phyloP scores from a whole-genome alignment of 352 stramenopile species.

The Phytophthora constricta region DNA sequence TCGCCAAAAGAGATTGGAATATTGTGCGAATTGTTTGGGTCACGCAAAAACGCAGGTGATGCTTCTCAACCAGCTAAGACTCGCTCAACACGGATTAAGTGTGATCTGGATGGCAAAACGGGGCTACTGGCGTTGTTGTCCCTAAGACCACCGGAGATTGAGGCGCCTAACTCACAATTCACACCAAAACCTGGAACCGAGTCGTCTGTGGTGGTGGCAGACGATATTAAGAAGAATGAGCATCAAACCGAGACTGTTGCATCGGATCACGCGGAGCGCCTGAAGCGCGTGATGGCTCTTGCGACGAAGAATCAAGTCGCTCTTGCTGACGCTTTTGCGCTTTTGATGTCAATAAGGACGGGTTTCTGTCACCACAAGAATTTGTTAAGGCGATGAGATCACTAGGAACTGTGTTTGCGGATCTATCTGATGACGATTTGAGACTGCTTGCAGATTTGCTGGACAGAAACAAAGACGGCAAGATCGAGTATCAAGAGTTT shows the following conservation, averaged over 20 bases:
- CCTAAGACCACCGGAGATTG: constrained; percentile 26
- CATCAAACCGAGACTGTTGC: not conserved
- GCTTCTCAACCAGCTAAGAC: constrained; percentile 10
- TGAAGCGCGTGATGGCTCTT: constrained; percentile 47
- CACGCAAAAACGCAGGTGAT: constrained; percentile 21
- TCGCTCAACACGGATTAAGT: constrained; percentile 52
- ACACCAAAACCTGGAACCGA: not conserved
- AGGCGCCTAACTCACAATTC: not conserved
- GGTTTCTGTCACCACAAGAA: constrained; percentile 50
- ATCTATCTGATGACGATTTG: constrained; percentile 51
- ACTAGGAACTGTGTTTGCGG: constrained; percentile 51
- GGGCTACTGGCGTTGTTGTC: constrained; percentile 66
- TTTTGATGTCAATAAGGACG: constrained; percentile 58
- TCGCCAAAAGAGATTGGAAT: constrained; percentile 65
- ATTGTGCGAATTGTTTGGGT: constrained; percentile 67
- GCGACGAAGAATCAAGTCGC: constrained; percentile 40
- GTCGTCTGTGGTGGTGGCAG: not conserved
- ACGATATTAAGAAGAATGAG: constrained; percentile 4
- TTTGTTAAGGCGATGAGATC: constrained; percentile 56
- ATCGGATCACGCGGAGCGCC: constrained; percentile 31
- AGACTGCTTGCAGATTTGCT: constrained; percentile 37
- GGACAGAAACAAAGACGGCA: constrained; percentile 57
- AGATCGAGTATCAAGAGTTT: constrained; percentile 56
- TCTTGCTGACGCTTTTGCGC: constrained; percentile 44
- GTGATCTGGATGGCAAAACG: constrained; percentile 50